phyloP scores from a whole-genome alignment of 2,329 filamentous ascomycete genomes.

The Aspergillus sp. region DNA sequence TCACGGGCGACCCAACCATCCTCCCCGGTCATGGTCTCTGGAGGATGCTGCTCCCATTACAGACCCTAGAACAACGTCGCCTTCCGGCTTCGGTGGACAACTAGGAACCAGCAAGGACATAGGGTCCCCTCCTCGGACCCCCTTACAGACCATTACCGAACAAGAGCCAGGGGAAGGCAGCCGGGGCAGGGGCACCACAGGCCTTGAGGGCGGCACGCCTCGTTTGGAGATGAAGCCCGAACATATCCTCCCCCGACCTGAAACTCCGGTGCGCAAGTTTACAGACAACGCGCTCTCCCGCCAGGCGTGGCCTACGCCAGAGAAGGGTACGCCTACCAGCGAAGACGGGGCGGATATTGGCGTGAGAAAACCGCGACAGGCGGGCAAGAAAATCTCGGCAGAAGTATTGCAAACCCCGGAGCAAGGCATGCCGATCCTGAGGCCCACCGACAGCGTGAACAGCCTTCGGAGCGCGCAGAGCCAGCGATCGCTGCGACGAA shows the following conservation, averaged over 20 bases:
- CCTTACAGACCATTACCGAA: constrained; percentile 55
- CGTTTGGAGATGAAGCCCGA: constrained; percentile 43
- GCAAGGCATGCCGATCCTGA: constrained; percentile 30
- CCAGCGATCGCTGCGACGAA: constrained; percentile 60
- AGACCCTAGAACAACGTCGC: constrained; percentile 24
- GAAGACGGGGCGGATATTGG: constrained; percentile 19
- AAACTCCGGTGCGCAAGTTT: constrained; percentile 32
- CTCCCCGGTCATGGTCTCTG: constrained; percentile 28
- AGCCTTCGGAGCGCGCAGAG: constrained; percentile 46
- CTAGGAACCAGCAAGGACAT: constrained; percentile 25
- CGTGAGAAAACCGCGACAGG: constrained; percentile 28
- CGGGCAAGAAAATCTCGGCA: constrained; percentile 23
- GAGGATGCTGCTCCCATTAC: constrained; percentile 27
- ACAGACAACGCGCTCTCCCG: constrained; percentile 34
- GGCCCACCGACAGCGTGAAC: constrained; percentile 56
- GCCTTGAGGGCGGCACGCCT: constrained; percentile 26
- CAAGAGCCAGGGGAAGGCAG: constrained; percentile 37
- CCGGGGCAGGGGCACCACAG: constrained; percentile 46
- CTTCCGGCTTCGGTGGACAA: constrained; percentile 35
- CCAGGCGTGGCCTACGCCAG: constrained; percentile 30
- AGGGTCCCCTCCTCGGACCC: constrained; percentile 38
- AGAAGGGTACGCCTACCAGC: constrained; percentile 14
- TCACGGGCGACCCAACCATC: constrained; percentile 33
- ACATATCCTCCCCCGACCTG: constrained; percentile 35
- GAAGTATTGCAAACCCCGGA: constrained; percentile 37